Base-by-base conservation (phyloP, 1,139 yeast genomes). In the Trichomonascaceae sp. region DNA sequence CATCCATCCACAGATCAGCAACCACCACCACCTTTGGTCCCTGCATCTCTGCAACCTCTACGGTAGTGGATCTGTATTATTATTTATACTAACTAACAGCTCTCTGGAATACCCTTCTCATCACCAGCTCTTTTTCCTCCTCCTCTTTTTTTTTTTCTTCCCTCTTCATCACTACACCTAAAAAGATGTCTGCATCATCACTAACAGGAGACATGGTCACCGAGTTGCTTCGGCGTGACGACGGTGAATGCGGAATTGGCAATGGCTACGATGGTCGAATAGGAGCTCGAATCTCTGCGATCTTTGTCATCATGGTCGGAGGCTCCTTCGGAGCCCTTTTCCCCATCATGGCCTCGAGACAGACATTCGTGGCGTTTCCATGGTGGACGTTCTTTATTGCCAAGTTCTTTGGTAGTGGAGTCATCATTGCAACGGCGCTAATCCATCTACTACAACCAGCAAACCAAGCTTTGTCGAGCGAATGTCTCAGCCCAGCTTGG, bases 351-450 rank as follows among this genome's bases (percentile, higher is more conserved):
- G 46, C 65, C 5, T 45, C 47, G 25, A 37, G 35, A 23, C 38
- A 46, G 13, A 20, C 28, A 28, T 20, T 23, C 13, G 33, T 57
- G 27, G 60, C 64, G 37, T 48, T 76, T 44, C 85, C 77, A 2
- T 51, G 64, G 13, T 66, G 74, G 27, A 68, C 75, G 37, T 82
- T 74, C 50, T 72, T 79, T 49, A 59, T 76, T 29, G 80, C 85
- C 36, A 81, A 80, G 50, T 81, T 71, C 60, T 84, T 85, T 53
- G 96, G 96, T 40, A 77, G 93, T 1, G 96, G 96, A 33, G 95
- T 85, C 33, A 85, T 85, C 50, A 66, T 84, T 6, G 89, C 95
- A 1, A 85, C 95, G 1, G 85, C 93, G 0, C 78, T 82, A 47
- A 76, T 85, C 37, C 96, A 85, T 57, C 62, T 85, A 41, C 62